Conservation (phyloP, 2,329 filamentous ascomycete genomes). For the Chaetomium sp. region DNA sequence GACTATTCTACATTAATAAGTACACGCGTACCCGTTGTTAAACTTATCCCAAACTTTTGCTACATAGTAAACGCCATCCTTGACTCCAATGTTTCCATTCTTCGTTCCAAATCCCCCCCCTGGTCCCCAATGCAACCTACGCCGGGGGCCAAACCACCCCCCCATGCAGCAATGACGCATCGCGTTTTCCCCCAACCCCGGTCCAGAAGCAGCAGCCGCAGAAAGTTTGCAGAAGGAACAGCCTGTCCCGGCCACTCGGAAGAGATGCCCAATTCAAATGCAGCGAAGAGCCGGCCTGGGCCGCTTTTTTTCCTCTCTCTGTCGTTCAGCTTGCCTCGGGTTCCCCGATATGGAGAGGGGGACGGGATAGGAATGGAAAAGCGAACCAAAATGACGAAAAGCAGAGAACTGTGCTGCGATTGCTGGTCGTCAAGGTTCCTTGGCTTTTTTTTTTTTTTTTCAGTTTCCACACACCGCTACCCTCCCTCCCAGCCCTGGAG, state of each 20-base stretch:
- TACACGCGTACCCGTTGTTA: too few species aligned
- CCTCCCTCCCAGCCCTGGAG: too few species aligned
- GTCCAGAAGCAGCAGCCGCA: background rate
- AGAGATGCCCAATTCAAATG: background rate
- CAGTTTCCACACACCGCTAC: too few species aligned
- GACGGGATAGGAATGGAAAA: background rate
- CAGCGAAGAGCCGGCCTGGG: background rate
- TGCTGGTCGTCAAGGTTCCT: background rate
- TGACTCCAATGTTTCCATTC: too few species aligned
- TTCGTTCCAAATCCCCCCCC: too few species aligned
- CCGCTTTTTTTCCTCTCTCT: background rate
- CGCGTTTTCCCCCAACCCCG: background rate
- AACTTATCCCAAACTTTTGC: too few species aligned
- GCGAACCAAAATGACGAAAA: background rate
- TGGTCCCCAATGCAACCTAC: too few species aligned
- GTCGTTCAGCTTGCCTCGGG: slow-evolving; percentile 5
- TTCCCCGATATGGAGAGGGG: background rate
- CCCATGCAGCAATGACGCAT: too few species aligned
- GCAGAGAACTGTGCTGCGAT: too few species aligned
- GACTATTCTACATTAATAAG: too few species aligned
- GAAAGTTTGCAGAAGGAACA: background rate
- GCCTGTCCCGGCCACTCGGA: background rate
- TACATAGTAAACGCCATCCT: too few species aligned
- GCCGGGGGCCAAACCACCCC: too few species aligned
- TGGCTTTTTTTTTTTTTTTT: background rate